Base-by-base conservation (phyloP, 148 eudicot genomes). In the Diospyros lotus region DNA sequence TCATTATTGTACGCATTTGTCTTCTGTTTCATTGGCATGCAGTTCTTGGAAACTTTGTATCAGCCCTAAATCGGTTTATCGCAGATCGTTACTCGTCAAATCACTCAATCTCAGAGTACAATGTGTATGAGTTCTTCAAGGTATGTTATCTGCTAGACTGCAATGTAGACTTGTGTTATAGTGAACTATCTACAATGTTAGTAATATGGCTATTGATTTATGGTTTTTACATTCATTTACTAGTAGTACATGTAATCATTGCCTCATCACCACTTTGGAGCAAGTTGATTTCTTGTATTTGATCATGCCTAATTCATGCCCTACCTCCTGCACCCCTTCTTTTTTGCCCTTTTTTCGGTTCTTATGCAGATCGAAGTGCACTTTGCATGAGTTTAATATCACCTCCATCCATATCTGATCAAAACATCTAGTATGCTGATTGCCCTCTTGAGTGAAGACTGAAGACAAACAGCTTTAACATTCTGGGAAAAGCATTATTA, bases 41-140 rank as follows among this genome's bases (percentile, higher is more conserved):
- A 92, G 97, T 92, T 80, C 93, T 92, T 48, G 97, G 95, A 58
- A 88, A 86, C 88, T 92, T 92, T 58, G 81, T 92, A 56, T 90
- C 97, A 15, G 95, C 97, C 68, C 81, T 92, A 51, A 92, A 92
- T 76, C 76, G 83, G 79, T 92, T 92, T 71, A 81, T 92, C 70
- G 87, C 89, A 13, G 97, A 88, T 76, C 93, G 87, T 4, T 92
- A 92, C 83, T 84, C 91, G 46, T 81, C 82, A 10, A 81, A 77
- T 55, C 97, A 90, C 65, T 83, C 87, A 1, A 84, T 92, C 28
- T 92, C 97, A 3, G 97, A 92, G 70, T 92, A 92, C 79, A 84
- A 92, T 18, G 93, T 92, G 15, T 90, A 92, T 38, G 97, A 92
- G 82, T 92, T 88, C 78, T 90, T 82, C 76, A 89, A 84, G 97